phyloP scores from a whole-genome alignment of 768 basidiomycete species.

The Boletus subcaerulescens region DNA sequence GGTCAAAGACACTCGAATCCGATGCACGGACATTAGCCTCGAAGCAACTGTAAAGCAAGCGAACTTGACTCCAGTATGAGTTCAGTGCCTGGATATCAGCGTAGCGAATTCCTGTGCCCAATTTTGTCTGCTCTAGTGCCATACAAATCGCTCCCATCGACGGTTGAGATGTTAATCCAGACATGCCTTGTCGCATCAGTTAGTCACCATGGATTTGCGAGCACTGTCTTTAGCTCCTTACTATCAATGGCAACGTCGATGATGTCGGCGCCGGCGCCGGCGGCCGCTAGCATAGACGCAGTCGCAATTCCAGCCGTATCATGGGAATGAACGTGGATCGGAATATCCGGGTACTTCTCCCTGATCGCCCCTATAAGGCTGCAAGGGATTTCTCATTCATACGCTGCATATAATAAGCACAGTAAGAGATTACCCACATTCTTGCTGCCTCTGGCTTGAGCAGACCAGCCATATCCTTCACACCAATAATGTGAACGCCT shows the following conservation, averaged over 20 bases:
- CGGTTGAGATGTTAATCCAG: constrained; percentile 96
- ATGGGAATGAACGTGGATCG: constrained; percentile 99
- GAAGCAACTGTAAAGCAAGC: constrained; percentile 93
- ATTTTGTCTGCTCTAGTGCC: constrained; percentile 89
- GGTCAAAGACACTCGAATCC: constrained; percentile 97
- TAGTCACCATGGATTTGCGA: constrained; percentile 2
- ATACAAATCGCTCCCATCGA: constrained; percentile 97
- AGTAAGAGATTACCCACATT: constrained; percentile 49
- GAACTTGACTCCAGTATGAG: constrained; percentile 97
- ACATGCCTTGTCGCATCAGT: constrained; percentile 69
- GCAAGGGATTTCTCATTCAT: constrained; percentile 6
- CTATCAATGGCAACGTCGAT: constrained; percentile 99
- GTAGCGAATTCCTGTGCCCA: constrained; percentile 95
- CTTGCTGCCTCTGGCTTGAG: constrained; percentile 93
- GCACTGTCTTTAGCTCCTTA: constrained; percentile 38
- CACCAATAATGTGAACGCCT: constrained; percentile 94
- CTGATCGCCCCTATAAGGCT: constrained; percentile 94
- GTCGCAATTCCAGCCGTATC: constrained; percentile 98
- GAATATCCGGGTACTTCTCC: constrained; percentile 93
- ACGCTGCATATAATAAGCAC: background rate
- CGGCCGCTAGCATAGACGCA: constrained; percentile 95
- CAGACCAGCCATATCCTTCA: constrained; percentile 99
- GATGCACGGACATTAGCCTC: constrained; percentile 97
- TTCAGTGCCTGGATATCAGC: constrained; percentile 97
- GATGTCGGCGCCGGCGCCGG: constrained; percentile 96